These are phyloP conservation scores for Saturnispora zaruensis DNA, from an alignment of 805 yeast genomes.

Conservation along the genomic window DNA sequence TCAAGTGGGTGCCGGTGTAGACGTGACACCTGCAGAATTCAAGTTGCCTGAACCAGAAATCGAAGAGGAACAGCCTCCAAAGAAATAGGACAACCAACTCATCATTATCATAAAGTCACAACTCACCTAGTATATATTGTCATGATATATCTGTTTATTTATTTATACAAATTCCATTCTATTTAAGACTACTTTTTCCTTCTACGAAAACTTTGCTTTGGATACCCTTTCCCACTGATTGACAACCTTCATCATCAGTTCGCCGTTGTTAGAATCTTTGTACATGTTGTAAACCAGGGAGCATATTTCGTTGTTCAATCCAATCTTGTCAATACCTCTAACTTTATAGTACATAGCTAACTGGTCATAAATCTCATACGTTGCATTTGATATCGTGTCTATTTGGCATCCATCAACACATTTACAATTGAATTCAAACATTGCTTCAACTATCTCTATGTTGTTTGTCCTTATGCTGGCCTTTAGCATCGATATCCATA, in stretches of 20 bases:
- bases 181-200: background rate
- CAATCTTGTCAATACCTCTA: background rate
- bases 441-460: background rate
- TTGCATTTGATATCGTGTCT: background rate
- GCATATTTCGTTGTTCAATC: constrained; percentile 2
- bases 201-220: background rate
- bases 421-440: constrained; percentile 3
- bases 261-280: constrained; percentile 1
- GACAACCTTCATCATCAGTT: constrained; percentile 5
- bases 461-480: background rate
- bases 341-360: background rate
- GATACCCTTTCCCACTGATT: constrained; percentile 8
- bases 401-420: background rate
- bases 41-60: constrained; percentile 79
- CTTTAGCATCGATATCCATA: constrained; percentile 4
- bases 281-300: constrained; percentile 1
- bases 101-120: background rate
- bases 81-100: constrained; percentile 19
- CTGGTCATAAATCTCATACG: constrained; percentile 1
- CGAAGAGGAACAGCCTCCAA: constrained; percentile 34
- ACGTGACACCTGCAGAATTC: constrained; percentile 71
- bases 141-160: constrained; percentile 2
- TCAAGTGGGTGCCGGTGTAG: constrained; percentile 82
- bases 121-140: constrained; percentile 9
- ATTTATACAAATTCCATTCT: constrained; percentile 4